Evolutionary conservation across 345 rosid genomes (phyloP).

Genomic region (Pelargonium nanum): DNA sequence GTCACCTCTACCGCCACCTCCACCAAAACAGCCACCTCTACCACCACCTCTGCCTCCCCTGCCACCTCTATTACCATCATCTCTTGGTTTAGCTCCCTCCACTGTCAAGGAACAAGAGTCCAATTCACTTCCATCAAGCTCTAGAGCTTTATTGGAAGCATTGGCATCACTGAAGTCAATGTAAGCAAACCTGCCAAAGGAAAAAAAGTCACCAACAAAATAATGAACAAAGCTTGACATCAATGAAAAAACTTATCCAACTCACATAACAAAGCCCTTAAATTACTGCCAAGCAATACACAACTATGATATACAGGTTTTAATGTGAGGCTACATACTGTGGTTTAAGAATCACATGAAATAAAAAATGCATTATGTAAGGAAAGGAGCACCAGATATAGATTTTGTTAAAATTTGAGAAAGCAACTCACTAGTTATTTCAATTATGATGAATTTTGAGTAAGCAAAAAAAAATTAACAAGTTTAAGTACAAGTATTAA

Average conservation of each 20-base stretch:
- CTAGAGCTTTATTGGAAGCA: constrained; percentile 49
- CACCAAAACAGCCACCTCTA: constrained; percentile 23
- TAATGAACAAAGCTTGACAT: too few relatives aligned
- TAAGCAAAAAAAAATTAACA: not conserved
- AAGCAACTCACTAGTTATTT: not conserved
- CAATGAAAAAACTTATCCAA: not conserved
- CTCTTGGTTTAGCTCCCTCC: constrained; percentile 60
- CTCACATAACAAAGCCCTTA: not conserved
- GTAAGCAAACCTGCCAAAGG: constrained; percentile 54
- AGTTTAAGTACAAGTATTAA: not conserved
- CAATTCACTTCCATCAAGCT: constrained; percentile 43
- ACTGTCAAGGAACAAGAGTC: constrained; percentile 38
- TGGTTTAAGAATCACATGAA: not conserved
- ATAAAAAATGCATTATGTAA: not conserved
- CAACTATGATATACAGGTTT: not conserved
- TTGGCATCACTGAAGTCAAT: constrained; percentile 40
- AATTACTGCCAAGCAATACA: not conserved
- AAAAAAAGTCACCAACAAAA: not conserved
- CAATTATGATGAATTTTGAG: not conserved
- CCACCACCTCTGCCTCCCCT: constrained; percentile 29
- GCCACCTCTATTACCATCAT: constrained; percentile 22
- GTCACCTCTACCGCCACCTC: constrained; percentile 31
- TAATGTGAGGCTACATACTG: too few relatives aligned
- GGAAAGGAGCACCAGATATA: not conserved
- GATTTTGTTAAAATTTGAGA: not conserved